Evolutionary conservation across 345 rosid genomes (phyloP), one percentile per base, ranked within the genome.

Genomic region (Hibiscus mutabilis): DNA sequence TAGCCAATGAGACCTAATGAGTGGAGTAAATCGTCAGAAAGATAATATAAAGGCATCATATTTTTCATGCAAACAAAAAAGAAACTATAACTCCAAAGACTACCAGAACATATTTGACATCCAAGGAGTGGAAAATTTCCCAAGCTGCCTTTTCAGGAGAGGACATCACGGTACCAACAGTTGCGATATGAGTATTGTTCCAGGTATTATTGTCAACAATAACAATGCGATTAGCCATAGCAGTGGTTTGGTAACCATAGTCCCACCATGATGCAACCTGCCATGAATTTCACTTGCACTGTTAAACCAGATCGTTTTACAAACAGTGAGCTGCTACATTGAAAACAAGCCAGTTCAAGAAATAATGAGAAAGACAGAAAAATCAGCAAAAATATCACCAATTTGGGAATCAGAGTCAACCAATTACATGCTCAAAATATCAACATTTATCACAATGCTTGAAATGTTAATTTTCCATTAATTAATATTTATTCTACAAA

Each of bases 251-350:
- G 76, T 95, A 95, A 74, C 99, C 99, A 58, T 92, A 95, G 84
- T 95, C 99, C 98, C 99, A 95, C 99, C 99, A 95, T 56, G 99
- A 95, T 71, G 99, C 99, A 78, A 95, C 99, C 99, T 95, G 84
- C 71, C 75, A 57, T 47, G 72, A 78, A 37, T 65, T 44, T 65
- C 35, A 65, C 6, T 65, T 65, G 6, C 69, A 65, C n/a, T 44
- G 33, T 44, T 18, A 65, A 33, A 22, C 55, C 3, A 7, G 8
- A 65, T 31, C 0, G 5, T 1, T 37, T 63, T 63, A 42, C 31
- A 21, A 64, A 64, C 52, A 40, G 31, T 19, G 21, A 12, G 11
- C 18, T 11, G 31, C 53, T 3, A 65, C 15, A 35, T 35, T 16
- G 46, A 61, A 33, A 61, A 61, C 53, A 42, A 22, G 33, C 6